A percentile compares a stretch with the other conserved stretches of the same genome.
Conservation (phyloP, 257 asterid species). For the Gentiana straminea region DNA sequence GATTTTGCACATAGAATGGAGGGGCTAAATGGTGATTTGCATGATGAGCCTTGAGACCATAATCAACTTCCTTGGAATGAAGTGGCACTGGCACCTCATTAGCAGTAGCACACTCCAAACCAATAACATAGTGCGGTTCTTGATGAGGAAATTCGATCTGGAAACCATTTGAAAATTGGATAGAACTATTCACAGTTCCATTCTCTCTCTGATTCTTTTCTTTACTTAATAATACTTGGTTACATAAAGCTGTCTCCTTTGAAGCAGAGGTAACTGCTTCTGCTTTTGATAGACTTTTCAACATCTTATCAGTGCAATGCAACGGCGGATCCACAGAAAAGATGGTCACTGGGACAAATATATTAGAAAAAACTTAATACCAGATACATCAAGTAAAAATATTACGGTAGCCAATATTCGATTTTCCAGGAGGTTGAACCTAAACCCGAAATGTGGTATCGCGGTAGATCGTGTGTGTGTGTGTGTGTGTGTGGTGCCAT, state of each 20-base stretch:
- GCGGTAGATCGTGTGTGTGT: too few species aligned
- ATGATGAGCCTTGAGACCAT: conserved; percentile 15
- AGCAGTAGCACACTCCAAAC: conserved; percentile 18
- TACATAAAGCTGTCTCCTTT: conserved; percentile 7
- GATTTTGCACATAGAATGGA: conserved; percentile 17
- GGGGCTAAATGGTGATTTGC: conserved; percentile 27
- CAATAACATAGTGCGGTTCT: conserved; percentile 14
- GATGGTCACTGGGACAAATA: too few species aligned
- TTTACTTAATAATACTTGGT: conserved; percentile 20
- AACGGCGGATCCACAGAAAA: too few species aligned
- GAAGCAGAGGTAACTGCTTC: conserved; percentile 18
- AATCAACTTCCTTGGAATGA: conserved; percentile 10
- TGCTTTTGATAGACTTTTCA: conserved; percentile 8
- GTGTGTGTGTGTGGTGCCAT: too few species aligned
- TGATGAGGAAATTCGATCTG: conserved; percentile 31
- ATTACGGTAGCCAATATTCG: too few species aligned
- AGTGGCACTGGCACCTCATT: conserved; percentile 19
- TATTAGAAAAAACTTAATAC: too few species aligned
- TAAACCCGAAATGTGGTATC: too few species aligned
- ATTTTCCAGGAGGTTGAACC: too few species aligned
- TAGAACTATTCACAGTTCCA: conserved; percentile 22
- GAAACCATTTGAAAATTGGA: conserved; percentile 6
- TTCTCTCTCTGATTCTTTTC: conserved; percentile 13
- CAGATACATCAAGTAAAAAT: too few species aligned
- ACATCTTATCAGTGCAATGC: too few species aligned